Evolutionary conservation across 148 eudicot species (phyloP).

Genomic region (Vaccinium darrowii): DNA sequence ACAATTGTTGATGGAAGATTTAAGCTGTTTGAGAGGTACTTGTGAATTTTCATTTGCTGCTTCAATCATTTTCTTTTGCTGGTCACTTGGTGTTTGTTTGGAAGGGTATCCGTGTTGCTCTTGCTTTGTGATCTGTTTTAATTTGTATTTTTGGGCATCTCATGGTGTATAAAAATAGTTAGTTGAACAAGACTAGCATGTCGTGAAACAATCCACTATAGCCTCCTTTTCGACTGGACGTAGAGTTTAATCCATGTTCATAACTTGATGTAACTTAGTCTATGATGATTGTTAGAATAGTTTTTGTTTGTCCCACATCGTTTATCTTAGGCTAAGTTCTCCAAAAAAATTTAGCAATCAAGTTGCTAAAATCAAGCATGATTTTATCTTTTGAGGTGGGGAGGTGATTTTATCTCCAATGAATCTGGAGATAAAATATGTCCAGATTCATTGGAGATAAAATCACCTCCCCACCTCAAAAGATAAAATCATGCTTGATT

Average conservation of each 20-base stretch:
- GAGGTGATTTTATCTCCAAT: too few relatives aligned
- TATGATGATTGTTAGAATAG: background rate
- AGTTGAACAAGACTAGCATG: background rate
- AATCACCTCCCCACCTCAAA: too few relatives aligned
- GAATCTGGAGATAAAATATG: too few relatives aligned
- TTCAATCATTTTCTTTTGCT: background rate
- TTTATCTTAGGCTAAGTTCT: too few relatives aligned
- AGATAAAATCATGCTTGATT: too few relatives aligned
- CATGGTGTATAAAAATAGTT: background rate
- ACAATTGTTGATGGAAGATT: slow-evolving; percentile 86
- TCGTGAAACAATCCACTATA: background rate
- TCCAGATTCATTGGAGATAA: too few relatives aligned
- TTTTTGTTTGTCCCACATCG: too few relatives aligned
- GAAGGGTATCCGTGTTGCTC: background rate
- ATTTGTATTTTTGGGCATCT: background rate
- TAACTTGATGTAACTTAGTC: background rate
- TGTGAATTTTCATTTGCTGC: background rate
- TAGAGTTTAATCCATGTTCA: background rate
- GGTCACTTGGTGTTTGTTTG: background rate
- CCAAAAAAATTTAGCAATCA: too few relatives aligned
- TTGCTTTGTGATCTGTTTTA: background rate
- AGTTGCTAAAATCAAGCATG: too few relatives aligned
- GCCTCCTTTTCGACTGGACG: background rate
- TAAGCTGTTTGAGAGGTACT: slow-evolving; percentile 86
- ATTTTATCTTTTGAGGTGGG: too few relatives aligned